These are phyloP conservation scores for Aspergillus candidus DNA, from an alignment of 2,329 filamentous ascomycete genomes.

Conservation along the genomic window DNA sequence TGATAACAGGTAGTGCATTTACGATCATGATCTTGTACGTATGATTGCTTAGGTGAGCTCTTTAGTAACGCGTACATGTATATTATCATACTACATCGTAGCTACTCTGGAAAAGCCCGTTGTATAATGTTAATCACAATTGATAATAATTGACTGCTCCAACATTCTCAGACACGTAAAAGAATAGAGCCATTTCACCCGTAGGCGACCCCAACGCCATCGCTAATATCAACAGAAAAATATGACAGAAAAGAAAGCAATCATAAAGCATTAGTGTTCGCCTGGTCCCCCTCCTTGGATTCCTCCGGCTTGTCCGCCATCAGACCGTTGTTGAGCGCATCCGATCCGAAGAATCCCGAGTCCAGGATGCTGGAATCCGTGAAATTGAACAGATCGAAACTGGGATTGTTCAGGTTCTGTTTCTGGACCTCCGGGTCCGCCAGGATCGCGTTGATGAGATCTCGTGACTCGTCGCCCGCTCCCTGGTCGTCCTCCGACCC, in stretches of 20 bases:
- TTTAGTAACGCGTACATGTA: too few relatives aligned
- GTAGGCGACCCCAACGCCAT: conserved; percentile 11
- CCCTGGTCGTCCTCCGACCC: conserved; percentile 21
- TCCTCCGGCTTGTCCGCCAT: conserved; percentile 10
- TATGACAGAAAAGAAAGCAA: conserved; percentile 8
- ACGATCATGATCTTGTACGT: too few relatives aligned
- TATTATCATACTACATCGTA: too few relatives aligned
- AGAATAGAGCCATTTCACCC: neutral
- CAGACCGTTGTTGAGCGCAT: conserved; percentile 24
- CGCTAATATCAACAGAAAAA: conserved; percentile 9
- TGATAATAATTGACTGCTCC: neutral
- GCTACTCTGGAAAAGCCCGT: too few relatives aligned
- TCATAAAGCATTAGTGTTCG: conserved; percentile 16
- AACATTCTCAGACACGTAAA: neutral
- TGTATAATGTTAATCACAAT: too few relatives aligned
- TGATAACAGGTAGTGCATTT: too few relatives aligned
- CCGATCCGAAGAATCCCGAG: conserved; percentile 33
- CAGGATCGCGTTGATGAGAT: conserved; percentile 32
- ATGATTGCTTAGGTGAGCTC: too few relatives aligned
- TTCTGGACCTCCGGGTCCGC: conserved; percentile 29
- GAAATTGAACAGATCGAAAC: conserved; percentile 29
- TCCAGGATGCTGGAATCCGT: conserved; percentile 26
- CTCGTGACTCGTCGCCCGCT: conserved; percentile 20
- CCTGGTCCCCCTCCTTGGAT: conserved; percentile 11
- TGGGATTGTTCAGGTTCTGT: conserved; percentile 17